phyloP scores from a whole-genome alignment of 2,329 filamentous ascomycete genomes.

The Xylaria digitata region DNA sequence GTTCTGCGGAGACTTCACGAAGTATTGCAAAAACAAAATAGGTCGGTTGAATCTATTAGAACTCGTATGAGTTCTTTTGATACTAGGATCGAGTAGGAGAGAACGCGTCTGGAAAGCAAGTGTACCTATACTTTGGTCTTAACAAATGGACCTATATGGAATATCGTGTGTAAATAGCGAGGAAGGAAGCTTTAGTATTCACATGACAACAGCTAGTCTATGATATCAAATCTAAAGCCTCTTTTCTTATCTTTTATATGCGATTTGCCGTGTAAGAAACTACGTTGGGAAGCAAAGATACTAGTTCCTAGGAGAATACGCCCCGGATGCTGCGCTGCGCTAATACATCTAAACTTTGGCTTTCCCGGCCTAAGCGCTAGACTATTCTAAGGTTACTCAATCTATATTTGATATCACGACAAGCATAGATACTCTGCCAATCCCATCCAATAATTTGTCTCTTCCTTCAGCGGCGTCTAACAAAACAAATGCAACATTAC shows the following conservation, averaged over 20 bases:
- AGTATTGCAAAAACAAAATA: constrained; percentile 22
- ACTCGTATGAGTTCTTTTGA: constrained; percentile 40
- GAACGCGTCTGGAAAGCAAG: constrained; percentile 38
- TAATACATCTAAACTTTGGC: background rate
- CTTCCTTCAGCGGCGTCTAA: background rate
- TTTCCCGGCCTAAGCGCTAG: background rate
- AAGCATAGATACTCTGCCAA: background rate
- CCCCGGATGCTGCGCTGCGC: background rate
- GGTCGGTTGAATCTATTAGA: constrained; percentile 34
- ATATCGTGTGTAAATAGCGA: constrained; percentile 34
- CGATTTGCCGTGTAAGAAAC: background rate
- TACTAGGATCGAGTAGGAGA: constrained; percentile 36
- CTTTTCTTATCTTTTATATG: background rate
- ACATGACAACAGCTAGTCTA: constrained; percentile 3
- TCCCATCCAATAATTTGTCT: background rate
- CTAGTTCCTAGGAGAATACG: background rate
- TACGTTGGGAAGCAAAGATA: background rate
- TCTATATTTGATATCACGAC: background rate
- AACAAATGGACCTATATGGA: constrained; percentile 29
- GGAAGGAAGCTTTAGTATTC: constrained; percentile 24
- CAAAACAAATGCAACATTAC: too few relatives aligned
- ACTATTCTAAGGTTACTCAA: background rate
- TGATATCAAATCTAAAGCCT: constrained; percentile 1
- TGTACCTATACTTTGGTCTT: constrained; percentile 37
- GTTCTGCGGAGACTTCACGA: constrained; percentile 5